Conservation (phyloP, 257 asterid species). For the Solanum gracilifrons region DNA sequence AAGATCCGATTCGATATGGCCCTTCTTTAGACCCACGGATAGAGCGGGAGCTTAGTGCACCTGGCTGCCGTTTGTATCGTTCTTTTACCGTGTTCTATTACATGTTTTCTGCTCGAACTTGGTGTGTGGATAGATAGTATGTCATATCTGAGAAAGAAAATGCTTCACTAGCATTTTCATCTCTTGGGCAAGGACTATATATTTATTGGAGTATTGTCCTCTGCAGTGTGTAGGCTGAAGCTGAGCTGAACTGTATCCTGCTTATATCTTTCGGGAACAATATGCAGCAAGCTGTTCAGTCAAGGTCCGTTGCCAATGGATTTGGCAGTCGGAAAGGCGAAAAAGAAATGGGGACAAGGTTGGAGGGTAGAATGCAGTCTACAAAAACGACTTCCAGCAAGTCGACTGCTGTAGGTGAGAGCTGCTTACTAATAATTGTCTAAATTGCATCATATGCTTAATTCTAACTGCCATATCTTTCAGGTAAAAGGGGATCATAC, state of each 20-base stretch:
- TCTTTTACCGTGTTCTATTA: neutral
- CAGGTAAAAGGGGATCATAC: conserved; percentile 51
- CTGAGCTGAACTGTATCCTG: conserved; percentile 8
- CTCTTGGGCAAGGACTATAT: neutral
- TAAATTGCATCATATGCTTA: neutral
- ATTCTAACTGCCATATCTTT: conserved; percentile 4
- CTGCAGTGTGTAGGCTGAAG: conserved; percentile 24
- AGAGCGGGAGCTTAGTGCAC: neutral
- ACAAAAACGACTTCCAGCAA: conserved; percentile 40
- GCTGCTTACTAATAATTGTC: conserved; percentile 1
- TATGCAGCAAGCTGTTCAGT: conserved; percentile 64
- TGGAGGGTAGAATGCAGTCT: conserved; percentile 48
- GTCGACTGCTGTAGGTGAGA: conserved; percentile 41
- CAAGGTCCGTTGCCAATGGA: conserved; percentile 67
- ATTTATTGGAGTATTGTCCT: neutral
- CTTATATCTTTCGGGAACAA: conserved; percentile 32
- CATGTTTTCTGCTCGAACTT: neutral
- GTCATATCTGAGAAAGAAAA: neutral
- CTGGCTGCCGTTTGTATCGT: neutral
- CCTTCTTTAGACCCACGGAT: neutral
- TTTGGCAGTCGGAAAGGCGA: conserved; percentile 69
- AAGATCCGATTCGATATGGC: neutral
- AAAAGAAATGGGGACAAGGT: conserved; percentile 39
- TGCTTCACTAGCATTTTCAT: neutral
- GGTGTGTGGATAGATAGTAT: neutral